These are phyloP conservation scores for Plantago rigida DNA, from an alignment of 305 asterid genomes.

Conservation along the genomic window DNA sequence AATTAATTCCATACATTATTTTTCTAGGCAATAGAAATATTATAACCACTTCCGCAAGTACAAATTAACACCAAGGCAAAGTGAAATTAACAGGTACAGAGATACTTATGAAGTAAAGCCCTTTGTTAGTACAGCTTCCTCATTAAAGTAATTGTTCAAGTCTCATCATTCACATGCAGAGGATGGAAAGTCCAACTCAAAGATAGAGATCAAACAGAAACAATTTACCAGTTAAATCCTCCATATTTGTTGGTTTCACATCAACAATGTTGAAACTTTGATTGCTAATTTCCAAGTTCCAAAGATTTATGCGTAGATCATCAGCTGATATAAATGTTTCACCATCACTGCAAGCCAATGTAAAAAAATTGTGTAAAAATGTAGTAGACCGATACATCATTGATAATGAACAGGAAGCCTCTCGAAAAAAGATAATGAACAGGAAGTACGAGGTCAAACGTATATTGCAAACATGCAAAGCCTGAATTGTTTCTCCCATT, in stretches of 20 bases:
- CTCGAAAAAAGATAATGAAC: background rate
- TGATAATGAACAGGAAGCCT: background rate
- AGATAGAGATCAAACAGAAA: constrained; percentile 2
- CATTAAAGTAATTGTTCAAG: background rate
- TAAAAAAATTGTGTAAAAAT: background rate
- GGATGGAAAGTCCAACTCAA: background rate
- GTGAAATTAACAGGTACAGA: background rate
- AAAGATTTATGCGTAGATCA: constrained; percentile 90
- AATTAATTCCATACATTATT: background rate
- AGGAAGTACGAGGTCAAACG: background rate
- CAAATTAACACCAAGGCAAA: background rate
- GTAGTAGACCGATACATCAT: background rate
- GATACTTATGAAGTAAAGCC: background rate
- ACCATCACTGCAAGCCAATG: constrained; percentile 63
- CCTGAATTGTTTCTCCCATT: background rate
- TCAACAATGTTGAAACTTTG: constrained; percentile 98
- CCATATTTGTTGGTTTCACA: constrained; percentile 95
- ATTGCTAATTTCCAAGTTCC: constrained; percentile 97
- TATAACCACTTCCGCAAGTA: background rate
- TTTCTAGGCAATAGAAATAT: background rate
- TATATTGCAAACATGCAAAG: background rate
- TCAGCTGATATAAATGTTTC: constrained; percentile 98
- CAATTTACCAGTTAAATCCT: constrained; percentile 80
- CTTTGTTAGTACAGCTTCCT: background rate
- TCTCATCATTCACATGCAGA: background rate